Conservation (phyloP, 306 rosid genomes). For the Calophaca sinica region DNA sequence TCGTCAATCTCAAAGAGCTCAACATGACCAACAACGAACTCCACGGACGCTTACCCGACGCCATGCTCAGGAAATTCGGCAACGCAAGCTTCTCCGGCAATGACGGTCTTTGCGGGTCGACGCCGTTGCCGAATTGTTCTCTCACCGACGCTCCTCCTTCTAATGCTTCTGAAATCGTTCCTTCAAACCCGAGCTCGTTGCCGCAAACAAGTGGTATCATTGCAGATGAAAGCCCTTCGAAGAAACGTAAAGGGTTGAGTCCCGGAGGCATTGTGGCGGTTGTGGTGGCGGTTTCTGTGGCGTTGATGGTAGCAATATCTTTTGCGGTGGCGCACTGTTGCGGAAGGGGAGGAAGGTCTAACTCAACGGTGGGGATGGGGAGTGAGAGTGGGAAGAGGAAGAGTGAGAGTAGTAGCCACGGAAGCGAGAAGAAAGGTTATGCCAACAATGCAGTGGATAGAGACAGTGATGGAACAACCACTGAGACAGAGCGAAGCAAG, state of each 20-base stretch:
- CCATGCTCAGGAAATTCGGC: conserved; percentile 67
- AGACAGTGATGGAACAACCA: conserved; percentile 84
- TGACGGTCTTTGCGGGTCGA: conserved; percentile 75
- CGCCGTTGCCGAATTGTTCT: conserved; percentile 75
- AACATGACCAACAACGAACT: conserved; percentile 85
- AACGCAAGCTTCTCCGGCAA: conserved; percentile 78
- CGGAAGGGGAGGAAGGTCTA: conserved; percentile 60
- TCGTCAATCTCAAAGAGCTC: conserved; percentile 63
- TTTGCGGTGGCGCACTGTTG: conserved; percentile 81
- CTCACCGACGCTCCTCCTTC: conserved; percentile 43
- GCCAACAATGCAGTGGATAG: conserved; percentile 54
- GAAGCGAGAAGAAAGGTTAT: conserved; percentile 82
- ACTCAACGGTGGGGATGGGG: conserved; percentile 60
- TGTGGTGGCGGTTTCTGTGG: conserved; percentile 73
- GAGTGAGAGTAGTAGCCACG: conserved; percentile 77
- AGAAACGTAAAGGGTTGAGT: conserved; percentile 54
- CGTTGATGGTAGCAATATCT: conserved; percentile 63
- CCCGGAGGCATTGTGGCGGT: conserved; percentile 79
- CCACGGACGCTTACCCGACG: conserved; percentile 68
- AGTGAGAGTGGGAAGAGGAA: conserved; percentile 81
- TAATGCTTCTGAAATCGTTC: conserved; percentile 59
- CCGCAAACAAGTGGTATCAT: conserved; percentile 63
- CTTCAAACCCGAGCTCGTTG: conserved; percentile 78
- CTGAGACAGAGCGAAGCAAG: conserved; percentile 72
- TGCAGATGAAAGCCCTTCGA: conserved; percentile 8